Conservation (phyloP, 2,329 filamentous ascomycete genomes). For the Fusarium udum region DNA sequence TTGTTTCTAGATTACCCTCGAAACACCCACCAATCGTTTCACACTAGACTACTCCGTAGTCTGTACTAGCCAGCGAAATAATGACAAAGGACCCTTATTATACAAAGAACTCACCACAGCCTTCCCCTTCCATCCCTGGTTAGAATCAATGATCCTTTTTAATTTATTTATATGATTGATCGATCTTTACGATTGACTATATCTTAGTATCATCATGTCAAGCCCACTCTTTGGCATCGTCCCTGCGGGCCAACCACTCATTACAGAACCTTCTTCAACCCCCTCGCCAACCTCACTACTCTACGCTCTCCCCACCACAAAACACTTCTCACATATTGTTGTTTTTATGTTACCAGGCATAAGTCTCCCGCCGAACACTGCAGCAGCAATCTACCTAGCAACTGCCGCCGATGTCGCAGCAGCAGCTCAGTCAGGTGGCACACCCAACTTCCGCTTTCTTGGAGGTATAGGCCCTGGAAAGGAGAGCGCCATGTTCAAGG, state of each 20-base stretch:
- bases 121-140: background rate
- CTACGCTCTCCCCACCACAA: slow-evolving; percentile 59
- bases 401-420: slow-evolving; percentile 57
- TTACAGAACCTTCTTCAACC: slow-evolving; percentile 63
- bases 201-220: background rate
- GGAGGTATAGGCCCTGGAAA: slow-evolving; percentile 91
- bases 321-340: slow-evolving; percentile 81
- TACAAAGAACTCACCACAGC: slow-evolving; percentile 4
- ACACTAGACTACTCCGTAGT: slow-evolving; percentile 9
- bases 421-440: slow-evolving; percentile 52
- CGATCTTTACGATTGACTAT: background rate
- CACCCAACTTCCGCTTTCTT: slow-evolving; percentile 79
- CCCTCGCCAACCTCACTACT: slow-evolving; percentile 66
- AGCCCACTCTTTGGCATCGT: slow-evolving; percentile 66
- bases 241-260: slow-evolving; percentile 67
- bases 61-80: slow-evolving; percentile 3
- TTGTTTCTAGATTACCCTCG: slow-evolving; percentile 31
- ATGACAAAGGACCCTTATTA: slow-evolving; percentile 4
- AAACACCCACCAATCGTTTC: slow-evolving; percentile 35
- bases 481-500: slow-evolving; percentile 89
- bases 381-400: slow-evolving; percentile 88
- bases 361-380: slow-evolving; percentile 76
- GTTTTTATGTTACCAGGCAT: slow-evolving; percentile 88
- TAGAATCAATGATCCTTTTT: background rate
- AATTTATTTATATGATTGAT: background rate